Evolutionary conservation across 2,329 filamentous ascomycete species (phyloP).

Genomic region (Cordyceps cicadae): DNA sequence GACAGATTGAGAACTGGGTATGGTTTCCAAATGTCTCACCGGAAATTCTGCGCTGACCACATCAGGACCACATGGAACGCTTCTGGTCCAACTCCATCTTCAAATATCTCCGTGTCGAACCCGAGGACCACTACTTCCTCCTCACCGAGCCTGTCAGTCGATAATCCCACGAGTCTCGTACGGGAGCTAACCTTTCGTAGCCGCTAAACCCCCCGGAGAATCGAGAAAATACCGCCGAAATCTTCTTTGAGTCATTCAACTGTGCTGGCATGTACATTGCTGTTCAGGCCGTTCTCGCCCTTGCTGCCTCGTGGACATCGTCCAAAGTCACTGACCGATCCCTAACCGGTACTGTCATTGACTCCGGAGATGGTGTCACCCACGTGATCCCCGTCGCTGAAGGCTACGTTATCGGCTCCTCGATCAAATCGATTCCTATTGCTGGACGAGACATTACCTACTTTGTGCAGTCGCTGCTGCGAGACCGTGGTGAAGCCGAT

Average conservation of each 20-base stretch:
- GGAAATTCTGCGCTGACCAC: constrained; percentile 21
- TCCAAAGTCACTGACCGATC: constrained; percentile 96
- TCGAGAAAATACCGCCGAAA: constrained; percentile 97
- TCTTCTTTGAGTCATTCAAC: constrained; percentile 99
- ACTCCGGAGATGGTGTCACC: constrained; percentile 96
- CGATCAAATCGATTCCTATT: constrained; percentile 98
- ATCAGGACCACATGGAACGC: constrained; percentile 93
- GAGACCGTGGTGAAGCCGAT: constrained; percentile 93
- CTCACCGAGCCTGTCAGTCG: constrained; percentile 82
- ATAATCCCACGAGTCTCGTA: constrained; percentile 4
- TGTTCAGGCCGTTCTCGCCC: constrained; percentile 90
- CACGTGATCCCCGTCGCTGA: constrained; percentile 98
- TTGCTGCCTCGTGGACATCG: constrained; percentile 96
- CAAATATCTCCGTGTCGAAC: constrained; percentile 96
- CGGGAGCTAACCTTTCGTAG: constrained; percentile 34
- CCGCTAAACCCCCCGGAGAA: constrained; percentile 97
- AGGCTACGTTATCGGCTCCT: constrained; percentile 97
- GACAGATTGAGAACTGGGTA: constrained; percentile 98
- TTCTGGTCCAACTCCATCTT: constrained; percentile 99
- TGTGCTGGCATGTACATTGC: constrained; percentile 98
- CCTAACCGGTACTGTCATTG: constrained; percentile 93
- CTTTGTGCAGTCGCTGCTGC: constrained; percentile 91
- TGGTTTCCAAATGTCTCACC: constrained; percentile 18
- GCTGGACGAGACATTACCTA: constrained; percentile 97
- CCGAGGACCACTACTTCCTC: constrained; percentile 97